phyloP scores from a whole-genome alignment of 176 grass and related monocot species.

The Carex cristatella region DNA sequence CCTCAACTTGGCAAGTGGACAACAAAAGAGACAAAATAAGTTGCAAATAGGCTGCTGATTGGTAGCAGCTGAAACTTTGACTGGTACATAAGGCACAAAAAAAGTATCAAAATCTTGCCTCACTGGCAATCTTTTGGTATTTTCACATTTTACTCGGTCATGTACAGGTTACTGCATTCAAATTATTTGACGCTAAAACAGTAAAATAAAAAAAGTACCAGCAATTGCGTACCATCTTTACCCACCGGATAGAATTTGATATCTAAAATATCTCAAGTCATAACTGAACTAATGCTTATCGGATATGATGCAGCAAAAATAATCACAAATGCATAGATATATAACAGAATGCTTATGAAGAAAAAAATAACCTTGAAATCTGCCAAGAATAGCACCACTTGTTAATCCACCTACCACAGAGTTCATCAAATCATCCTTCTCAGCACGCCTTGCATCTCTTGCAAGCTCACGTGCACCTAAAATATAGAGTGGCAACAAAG shows the following conservation, averaged over 20 bases:
- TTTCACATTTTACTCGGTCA: neutral
- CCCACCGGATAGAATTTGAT: neutral
- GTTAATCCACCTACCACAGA: slow-evolving; percentile 75
- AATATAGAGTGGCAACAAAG: neutral
- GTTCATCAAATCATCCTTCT: slow-evolving; percentile 68
- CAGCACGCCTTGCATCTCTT: slow-evolving; percentile 85
- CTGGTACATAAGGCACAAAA: neutral
- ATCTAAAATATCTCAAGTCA: neutral
- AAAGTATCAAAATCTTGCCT: neutral
- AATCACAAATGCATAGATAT: neutral
- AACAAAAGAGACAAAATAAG: neutral
- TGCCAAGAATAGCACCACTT: slow-evolving; percentile 81
- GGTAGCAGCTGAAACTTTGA: neutral
- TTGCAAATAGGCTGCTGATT: neutral
- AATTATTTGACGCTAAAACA: neutral
- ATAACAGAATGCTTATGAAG: neutral
- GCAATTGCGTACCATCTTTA: neutral
- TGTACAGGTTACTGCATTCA: neutral
- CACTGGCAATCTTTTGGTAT: neutral
- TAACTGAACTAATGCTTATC: neutral
- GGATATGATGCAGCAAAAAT: neutral
- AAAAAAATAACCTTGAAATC: slow-evolving; percentile 68
- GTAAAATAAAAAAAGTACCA: neutral
- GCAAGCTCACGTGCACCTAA: slow-evolving; percentile 77
- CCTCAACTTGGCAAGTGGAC: neutral